Percentiles rank a stretch among this genome's conserved stretches.
Conservation (phyloP, 23 red algal genomes). For the Cyanidium caldarium region DNA sequence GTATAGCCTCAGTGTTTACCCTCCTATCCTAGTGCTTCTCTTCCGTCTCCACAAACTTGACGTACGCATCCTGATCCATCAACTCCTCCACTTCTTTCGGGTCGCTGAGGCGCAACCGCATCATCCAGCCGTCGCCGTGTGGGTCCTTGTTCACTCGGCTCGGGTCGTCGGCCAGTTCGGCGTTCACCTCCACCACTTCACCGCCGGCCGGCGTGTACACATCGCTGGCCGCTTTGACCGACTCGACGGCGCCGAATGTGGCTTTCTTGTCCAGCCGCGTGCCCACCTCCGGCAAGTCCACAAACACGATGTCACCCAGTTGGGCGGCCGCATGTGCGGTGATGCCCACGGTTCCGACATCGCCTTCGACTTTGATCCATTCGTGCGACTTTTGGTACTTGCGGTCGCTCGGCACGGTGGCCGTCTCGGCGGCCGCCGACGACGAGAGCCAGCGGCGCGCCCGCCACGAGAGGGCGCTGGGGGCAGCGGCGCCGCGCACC, state of each 20-base stretch:
- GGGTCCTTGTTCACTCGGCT: slow-evolving; percentile 48
- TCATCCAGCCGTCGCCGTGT: slow-evolving; percentile 65
- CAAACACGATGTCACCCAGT: slow-evolving; percentile 90
- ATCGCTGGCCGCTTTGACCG: slow-evolving; percentile 75
- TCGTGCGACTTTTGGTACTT: slow-evolving; percentile 82
- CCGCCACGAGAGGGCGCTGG: too few species aligned
- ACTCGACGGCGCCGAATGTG: slow-evolving; percentile 61
- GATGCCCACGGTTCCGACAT: slow-evolving; percentile 77
- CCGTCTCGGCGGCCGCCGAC: too few species aligned
- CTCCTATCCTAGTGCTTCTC: neutral
- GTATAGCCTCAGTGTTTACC: neutral
- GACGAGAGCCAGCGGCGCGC: too few species aligned
- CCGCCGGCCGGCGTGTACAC: slow-evolving; percentile 62
- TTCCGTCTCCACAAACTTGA: neutral
- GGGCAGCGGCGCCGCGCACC: too few species aligned
- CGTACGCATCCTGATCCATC: slow-evolving; percentile 31
- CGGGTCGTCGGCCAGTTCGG: slow-evolving; percentile 26
- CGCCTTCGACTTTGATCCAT: slow-evolving; percentile 69
- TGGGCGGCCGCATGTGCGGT: slow-evolving; percentile 60
- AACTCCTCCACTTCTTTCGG: slow-evolving; percentile 35
- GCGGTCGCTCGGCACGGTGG: slow-evolving; percentile 48
- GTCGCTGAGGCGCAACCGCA: slow-evolving; percentile 49
- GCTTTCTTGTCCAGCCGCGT: slow-evolving; percentile 16
- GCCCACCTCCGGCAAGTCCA: slow-evolving; percentile 64
- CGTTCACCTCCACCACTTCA: slow-evolving; percentile 65